These are phyloP conservation scores for Fusarium sp. DNA, from an alignment of 2,329 filamentous ascomycete genomes.

Conservation along the genomic window DNA sequence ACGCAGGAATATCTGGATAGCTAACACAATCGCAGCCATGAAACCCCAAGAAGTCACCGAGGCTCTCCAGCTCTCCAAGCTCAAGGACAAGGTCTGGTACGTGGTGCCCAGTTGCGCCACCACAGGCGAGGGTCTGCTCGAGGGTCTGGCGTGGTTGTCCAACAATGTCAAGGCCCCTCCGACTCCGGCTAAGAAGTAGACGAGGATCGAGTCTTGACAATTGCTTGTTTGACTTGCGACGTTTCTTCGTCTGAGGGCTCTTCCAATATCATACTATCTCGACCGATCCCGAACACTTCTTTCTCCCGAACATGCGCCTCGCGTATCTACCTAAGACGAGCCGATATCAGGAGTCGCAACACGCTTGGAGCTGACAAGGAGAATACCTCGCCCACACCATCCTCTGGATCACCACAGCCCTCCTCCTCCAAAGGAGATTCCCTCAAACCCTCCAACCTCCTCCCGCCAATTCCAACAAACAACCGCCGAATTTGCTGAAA, in stretches of 20 bases:
- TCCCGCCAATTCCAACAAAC: background rate
- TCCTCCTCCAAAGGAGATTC: background rate
- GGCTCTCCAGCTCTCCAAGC: constrained; percentile 79
- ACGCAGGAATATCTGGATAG: background rate
- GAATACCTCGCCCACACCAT: constrained; percentile 3
- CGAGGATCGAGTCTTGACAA: constrained; percentile 1
- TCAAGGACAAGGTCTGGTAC: constrained; percentile 89
- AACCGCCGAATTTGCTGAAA: constrained; percentile 40
- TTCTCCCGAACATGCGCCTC: background rate
- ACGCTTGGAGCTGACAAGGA: background rate
- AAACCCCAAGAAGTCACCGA: constrained; percentile 85
- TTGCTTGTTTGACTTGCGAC: constrained; percentile 1
- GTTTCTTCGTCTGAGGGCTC: constrained; percentile 9
- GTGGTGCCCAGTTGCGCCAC: constrained; percentile 88
- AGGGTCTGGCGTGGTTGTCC: constrained; percentile 86
- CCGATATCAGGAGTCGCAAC: background rate
- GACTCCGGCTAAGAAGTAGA: constrained; percentile 69
- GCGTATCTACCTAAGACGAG: background rate
- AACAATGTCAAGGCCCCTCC: constrained; percentile 83
- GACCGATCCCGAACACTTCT: constrained; percentile 23
- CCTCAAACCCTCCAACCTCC: constrained; percentile 1
- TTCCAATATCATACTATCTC: constrained; percentile 8
- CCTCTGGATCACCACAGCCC: constrained; percentile 18
- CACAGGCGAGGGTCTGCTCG: constrained; percentile 83
- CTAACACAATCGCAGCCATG: constrained; percentile 70